phyloP scores from a whole-genome alignment of 73 alveolate genomes.

The Paramecium biaurelia region DNA sequence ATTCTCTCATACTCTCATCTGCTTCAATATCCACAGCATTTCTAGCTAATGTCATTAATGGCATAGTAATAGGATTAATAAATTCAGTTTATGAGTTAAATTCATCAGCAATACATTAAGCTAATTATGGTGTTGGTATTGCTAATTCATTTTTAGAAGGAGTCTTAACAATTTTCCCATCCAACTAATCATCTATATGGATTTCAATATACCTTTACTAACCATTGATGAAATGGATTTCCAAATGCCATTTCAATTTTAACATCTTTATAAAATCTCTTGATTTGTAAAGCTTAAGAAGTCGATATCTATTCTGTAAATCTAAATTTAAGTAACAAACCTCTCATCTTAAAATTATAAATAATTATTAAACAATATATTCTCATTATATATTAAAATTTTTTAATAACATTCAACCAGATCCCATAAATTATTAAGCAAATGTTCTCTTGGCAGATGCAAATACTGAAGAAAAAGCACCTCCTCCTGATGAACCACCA shows the following conservation, averaged over 20 bases:
- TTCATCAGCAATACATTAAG: constrained; percentile 50
- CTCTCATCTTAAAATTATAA: not conserved
- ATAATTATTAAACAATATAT: not conserved
- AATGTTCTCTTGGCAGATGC: constrained; percentile 37
- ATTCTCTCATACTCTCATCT: constrained; percentile 21
- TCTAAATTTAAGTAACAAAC: not conserved
- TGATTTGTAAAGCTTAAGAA: not conserved
- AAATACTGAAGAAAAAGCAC: constrained; percentile 34
- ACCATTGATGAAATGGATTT: not conserved
- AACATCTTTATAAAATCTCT: not conserved
- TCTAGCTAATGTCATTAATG: not conserved
- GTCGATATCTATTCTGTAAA: not conserved
- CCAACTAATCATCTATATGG: not conserved
- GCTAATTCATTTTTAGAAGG: constrained; percentile 39
- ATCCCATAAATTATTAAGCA: constrained; percentile 33
- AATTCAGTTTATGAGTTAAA: constrained; percentile 22
- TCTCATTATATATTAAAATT: not conserved
- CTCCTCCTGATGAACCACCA: not conserved
- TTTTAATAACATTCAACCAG: not conserved
- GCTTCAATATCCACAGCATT: constrained; percentile 43
- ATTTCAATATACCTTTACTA: not conserved
- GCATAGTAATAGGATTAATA: constrained; percentile 45
- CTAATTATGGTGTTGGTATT: constrained; percentile 39
- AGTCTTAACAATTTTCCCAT: constrained; percentile 33
- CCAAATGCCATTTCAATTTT: not conserved